phyloP scores from a whole-genome alignment of 352 stramenopile genomes.

The Blastocystis hominis region DNA sequence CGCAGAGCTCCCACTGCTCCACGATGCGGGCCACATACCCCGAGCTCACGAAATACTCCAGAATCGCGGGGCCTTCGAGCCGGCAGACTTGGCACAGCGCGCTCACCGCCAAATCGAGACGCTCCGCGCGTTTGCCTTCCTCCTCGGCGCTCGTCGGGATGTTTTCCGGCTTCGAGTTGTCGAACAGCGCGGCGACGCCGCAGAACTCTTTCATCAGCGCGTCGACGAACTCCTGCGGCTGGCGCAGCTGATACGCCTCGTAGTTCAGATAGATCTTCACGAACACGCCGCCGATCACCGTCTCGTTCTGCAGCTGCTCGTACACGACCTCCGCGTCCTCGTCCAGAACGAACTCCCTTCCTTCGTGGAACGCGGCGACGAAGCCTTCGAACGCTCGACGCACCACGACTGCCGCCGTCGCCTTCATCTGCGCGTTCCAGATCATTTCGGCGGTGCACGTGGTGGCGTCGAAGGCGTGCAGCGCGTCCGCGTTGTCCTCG shows the following conservation, averaged over 20 bases:
- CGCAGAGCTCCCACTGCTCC: not conserved
- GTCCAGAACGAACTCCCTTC: not conserved
- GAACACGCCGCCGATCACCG: not conserved
- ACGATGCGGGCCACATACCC: not conserved
- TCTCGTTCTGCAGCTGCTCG: not conserved
- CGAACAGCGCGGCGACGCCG: too few species aligned
- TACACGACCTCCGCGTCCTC: not conserved
- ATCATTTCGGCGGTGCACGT: constrained; percentile 11
- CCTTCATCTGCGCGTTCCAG: not conserved
- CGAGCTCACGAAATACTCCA: not conserved
- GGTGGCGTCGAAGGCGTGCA: not conserved
- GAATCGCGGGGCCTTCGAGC: not conserved
- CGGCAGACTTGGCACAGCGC: not conserved
- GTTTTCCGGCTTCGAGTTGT: not conserved
- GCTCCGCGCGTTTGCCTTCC: not conserved
- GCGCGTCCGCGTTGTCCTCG: not conserved
- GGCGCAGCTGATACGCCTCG: not conserved
- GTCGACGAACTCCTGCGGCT: not conserved
- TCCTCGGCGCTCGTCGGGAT: constrained; percentile 24
- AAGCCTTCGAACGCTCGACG: not conserved
- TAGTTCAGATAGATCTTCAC: not conserved
- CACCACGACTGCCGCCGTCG: not conserved
- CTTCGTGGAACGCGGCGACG: not conserved
- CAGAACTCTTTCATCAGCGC: not conserved
- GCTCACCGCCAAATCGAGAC: not conserved